Evolutionary conservation across 2,329 filamentous ascomycete genomes (phyloP), one percentile per base, ranked within the genome.

Genomic region (Dactylellina leptospora): DNA sequence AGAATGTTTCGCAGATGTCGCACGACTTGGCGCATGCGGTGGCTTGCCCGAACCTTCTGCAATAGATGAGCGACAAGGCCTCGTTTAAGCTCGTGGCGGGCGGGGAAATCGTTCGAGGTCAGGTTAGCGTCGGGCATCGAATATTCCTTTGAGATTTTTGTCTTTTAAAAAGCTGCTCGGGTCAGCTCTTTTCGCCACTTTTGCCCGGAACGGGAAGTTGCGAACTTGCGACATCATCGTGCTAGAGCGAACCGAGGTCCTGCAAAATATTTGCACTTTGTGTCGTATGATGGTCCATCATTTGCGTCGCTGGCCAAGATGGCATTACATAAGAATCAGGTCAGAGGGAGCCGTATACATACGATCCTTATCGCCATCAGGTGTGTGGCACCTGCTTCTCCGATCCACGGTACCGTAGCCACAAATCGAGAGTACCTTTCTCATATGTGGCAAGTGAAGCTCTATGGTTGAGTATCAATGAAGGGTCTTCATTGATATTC

Each of bases 21-120:
- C 56, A 60, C 64, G 47, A 63, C 66, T 71, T 71, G 66, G 66
- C 66, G 66, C 66, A 71, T 56, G 44, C 40, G 16, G 58, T 71
- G 66, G 58, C 58, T 71, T 63, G 51, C 64, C 56, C 42, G 48
- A 70, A 48, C 44, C 64, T 61, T 47, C 42, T 27, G 45, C 8
- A 48, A 2, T 27, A 58, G 61, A 10, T 3, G 30, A 33, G n/a
- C n/a, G 18, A 6, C 16, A 8, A n/a, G 42, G 45, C n/a, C 30
- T 71, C 51, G 58, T 63, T 59, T 51, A 71, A 58, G 38, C 66
- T 58, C 53, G 59, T 71, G 66, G 56, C 66, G 50, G 54, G 62
- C 45, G 48, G 63, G 51, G 42, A 54, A 30, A 30, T 18, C 13
- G 27, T 11, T 16, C 51, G 18, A 56, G 61, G 18, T 9, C 1